Conservation (phyloP, 2,329 filamentous ascomycete genomes). For the Aulographum hederae region DNA sequence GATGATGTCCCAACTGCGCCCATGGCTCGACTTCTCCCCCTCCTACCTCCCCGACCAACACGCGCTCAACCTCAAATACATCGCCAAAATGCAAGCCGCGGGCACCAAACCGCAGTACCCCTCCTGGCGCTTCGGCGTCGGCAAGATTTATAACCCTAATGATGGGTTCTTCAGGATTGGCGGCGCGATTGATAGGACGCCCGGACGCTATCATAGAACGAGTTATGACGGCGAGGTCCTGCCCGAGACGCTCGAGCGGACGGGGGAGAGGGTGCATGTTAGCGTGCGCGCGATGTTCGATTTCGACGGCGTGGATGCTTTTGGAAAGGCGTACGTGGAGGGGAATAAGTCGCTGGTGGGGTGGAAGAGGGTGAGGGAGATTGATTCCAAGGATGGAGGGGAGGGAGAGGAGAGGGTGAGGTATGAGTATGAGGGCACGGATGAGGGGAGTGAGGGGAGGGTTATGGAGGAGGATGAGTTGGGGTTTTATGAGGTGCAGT, state of each 20-base stretch:
- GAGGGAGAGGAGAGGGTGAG: conserved; percentile 1
- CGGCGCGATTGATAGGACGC: conserved; percentile 6
- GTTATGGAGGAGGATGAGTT: conserved; percentile 6
- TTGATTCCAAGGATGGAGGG: not conserved
- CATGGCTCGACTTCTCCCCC: conserved; percentile 18
- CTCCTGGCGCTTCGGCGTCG: conserved; percentile 5
- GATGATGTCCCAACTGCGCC: conserved; percentile 27
- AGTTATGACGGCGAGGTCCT: conserved; percentile 2
- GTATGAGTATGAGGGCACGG: conserved; percentile 3
- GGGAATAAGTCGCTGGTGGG: conserved; percentile 2
- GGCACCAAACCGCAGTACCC: too few species aligned
- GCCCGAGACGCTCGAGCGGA: conserved; percentile 5
- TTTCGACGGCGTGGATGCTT: conserved; percentile 1
- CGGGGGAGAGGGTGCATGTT: conserved; percentile 7
- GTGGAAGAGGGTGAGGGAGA: conserved; percentile 1
- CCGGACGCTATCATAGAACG: conserved; percentile 3
- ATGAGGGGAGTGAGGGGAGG: conserved; percentile 1
- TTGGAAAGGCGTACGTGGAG: conserved; percentile 3
- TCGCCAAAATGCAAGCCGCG: not conserved
- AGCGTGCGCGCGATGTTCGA: conserved; percentile 7
- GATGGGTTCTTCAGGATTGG: conserved; percentile 4
- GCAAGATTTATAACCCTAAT: conserved; percentile 6
- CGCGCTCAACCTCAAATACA: not conserved
- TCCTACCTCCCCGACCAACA: conserved; percentile 10
- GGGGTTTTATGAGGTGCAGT: conserved; percentile 5